Base-by-base conservation (phyloP, 2,329 filamentous ascomycete genomes). In the Ilyonectria mors-panacis region DNA sequence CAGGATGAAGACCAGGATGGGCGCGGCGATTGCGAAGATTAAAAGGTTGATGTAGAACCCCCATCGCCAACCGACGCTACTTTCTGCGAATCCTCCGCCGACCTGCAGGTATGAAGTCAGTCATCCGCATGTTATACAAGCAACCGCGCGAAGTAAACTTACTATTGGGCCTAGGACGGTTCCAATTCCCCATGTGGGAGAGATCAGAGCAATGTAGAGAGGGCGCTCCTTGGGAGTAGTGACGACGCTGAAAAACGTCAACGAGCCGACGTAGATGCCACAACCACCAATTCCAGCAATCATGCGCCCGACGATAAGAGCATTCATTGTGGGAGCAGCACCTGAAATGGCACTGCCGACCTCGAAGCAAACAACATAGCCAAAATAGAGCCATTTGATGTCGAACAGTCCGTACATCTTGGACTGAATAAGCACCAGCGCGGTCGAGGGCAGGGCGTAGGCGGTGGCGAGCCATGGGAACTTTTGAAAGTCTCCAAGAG, bases 11-110 rank as follows among this genome's bases (percentile, higher is more conserved):
- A 81, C 2, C 55, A 73, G 80, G 1, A 67, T 70, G 0, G 79
- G 78, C 0, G 78, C 69, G 15, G 74, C 73, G 26, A 81, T 73
- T 21, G 72, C 83, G 2, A 77, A 86, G 6, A 84, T 81, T 28
- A 85, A 76, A 0, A 89, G 78, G 67, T 89, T 89, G 77, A 89
- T 85, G 15, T 75, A 72, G 21, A 68, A 79, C 30, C 50, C 65
- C 80, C 80, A 57, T 30, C 54, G 65, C 83, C 83, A 85, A 1
- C 76, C 78, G 1, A 78, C 82, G 3, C 70, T 66, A 6, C 71
- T 78, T 33, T 81, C 81, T 5, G 78, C 75, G 54, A 85, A 84
- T 0, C 78, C 81, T 23, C 83, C 83, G 13, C 83, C 82, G 26
- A 85, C 37, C 37, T 42, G 17, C 15, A 17, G 2, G 12, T n/a